phyloP scores from a whole-genome alignment of 176 grass and related monocot species.

The Musa troglodytarum region DNA sequence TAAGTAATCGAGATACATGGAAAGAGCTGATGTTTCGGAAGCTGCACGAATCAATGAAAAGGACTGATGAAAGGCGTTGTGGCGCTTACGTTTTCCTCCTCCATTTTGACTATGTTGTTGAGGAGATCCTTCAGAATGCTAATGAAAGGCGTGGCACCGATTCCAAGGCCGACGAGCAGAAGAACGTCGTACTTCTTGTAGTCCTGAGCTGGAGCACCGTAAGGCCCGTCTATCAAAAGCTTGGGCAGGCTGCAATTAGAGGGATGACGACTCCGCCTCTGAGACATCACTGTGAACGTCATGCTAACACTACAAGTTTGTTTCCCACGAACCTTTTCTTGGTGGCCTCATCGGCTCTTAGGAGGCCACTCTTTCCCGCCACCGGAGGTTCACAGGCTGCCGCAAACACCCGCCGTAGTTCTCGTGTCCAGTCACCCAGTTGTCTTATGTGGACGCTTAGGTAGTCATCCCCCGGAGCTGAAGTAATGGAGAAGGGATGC shows the following conservation, averaged over 20 bases:
- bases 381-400: constrained; percentile 78
- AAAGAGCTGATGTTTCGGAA: neutral
- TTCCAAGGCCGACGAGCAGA: constrained; percentile 92
- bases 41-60: constrained; percentile 4
- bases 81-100: constrained; percentile 73
- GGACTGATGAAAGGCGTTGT: constrained; percentile 2
- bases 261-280: constrained; percentile 8
- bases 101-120: constrained; percentile 80
- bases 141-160: constrained; percentile 97
- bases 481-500: constrained; percentile 99
- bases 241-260: constrained; percentile 73
- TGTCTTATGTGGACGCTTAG: constrained; percentile 92
- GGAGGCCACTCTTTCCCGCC: constrained; percentile 85
- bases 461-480: constrained; percentile 83
- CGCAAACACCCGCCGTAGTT: constrained; percentile 77
- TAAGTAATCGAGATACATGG: constrained; percentile 4
- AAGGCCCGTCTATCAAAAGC: constrained; percentile 91
- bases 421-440: constrained; percentile 95
- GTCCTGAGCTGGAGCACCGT: constrained; percentile 91
- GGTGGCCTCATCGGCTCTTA: constrained; percentile 90
- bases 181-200: constrained; percentile 97
- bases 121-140: constrained; percentile 99
- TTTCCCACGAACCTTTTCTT: constrained; percentile 53
- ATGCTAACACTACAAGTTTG: neutral
- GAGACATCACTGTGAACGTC: neutral